phyloP scores from a whole-genome alignment of 2,329 filamentous ascomycete genomes.

The Aspergillus amoenus region DNA sequence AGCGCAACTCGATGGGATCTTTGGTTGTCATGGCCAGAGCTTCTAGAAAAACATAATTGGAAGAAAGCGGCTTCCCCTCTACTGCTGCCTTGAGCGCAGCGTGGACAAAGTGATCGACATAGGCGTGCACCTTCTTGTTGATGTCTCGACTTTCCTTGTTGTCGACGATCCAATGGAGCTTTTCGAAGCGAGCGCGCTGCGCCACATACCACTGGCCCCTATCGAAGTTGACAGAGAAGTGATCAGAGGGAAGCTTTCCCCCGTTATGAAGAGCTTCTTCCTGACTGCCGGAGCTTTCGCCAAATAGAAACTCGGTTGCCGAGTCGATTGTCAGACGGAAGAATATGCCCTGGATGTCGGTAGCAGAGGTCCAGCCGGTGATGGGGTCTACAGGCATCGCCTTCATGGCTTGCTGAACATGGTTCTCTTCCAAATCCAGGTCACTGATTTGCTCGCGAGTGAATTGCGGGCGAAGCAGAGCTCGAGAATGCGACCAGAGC shows the following conservation, averaged over 20 bases:
- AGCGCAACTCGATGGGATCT: slow-evolving; percentile 49
- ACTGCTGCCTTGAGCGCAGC: slow-evolving; percentile 23
- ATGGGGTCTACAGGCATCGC: slow-evolving; percentile 60
- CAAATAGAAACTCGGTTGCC: slow-evolving; percentile 82
- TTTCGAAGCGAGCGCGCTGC: slow-evolving; percentile 23
- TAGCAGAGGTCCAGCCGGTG: slow-evolving; percentile 46
- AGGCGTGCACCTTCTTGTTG: slow-evolving; percentile 16
- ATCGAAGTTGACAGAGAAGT: slow-evolving; percentile 40
- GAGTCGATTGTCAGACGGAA: slow-evolving; percentile 84
- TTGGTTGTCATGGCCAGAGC: slow-evolving; percentile 47
- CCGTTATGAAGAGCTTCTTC: slow-evolving; percentile 30
- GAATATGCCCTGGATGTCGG: slow-evolving; percentile 75
- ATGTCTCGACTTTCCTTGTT: slow-evolving; percentile 19
- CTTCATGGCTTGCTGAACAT: slow-evolving; percentile 71
- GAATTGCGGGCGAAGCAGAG: slow-evolving; percentile 82
- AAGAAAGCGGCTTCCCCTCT: slow-evolving; percentile 20
- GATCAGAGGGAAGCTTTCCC: slow-evolving; percentile 39
- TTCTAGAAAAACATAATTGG: slow-evolving; percentile 51
- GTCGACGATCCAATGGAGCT: slow-evolving; percentile 22
- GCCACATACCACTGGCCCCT: slow-evolving; percentile 31
- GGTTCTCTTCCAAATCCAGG: slow-evolving; percentile 75
- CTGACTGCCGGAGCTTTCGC: slow-evolving; percentile 66
- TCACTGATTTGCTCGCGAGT: slow-evolving; percentile 81
- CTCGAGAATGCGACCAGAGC: slow-evolving; percentile 75
- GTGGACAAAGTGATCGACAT: slow-evolving; percentile 23